These are phyloP conservation scores for Clavariopsis aquatica DNA, from an alignment of 495 filamentous ascomycete genomes.

Conservation along the genomic window DNA sequence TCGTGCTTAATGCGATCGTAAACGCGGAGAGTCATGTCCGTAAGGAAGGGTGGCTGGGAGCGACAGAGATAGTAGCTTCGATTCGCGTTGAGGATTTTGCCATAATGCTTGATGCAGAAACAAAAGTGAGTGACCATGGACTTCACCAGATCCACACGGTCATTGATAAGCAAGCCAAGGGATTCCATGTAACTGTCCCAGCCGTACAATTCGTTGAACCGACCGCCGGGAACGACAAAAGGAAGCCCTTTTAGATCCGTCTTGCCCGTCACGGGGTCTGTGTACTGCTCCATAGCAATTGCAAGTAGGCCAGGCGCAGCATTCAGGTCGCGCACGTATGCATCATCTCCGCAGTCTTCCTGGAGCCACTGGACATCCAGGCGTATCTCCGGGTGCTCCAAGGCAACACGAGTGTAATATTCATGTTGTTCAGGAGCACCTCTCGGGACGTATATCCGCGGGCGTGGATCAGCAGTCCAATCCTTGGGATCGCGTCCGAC, in stretches of 20 bases:
- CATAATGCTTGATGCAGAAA: constrained; percentile 97
- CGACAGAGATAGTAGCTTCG: constrained; percentile 91
- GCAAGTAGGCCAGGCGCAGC: constrained; percentile 85
- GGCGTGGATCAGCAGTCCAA: constrained; percentile 82
- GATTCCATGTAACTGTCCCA: constrained; percentile 99
- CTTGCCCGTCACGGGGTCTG: constrained; percentile 63
- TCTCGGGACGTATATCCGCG: constrained; percentile 87
- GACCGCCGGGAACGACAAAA: constrained; percentile 92
- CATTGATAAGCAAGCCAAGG: constrained; percentile 77
- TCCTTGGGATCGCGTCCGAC: constrained; percentile 88
- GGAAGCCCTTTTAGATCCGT: constrained; percentile 75
- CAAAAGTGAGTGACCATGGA: constrained; percentile 94
- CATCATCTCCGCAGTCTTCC: constrained; percentile 68
- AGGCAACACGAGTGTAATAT: constrained; percentile 79
- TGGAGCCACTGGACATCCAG: constrained; percentile 80
- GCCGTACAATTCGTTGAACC: constrained; percentile 96
- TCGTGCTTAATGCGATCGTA: constrained; percentile 87
- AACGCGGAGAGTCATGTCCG: constrained; percentile 90
- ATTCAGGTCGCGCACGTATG: constrained; percentile 73
- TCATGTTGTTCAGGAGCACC: constrained; percentile 82
- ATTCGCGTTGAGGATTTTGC: constrained; percentile 96
- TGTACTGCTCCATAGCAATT: constrained; percentile 77
- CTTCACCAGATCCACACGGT: constrained; percentile 80
- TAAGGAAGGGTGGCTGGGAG: constrained; percentile 94
- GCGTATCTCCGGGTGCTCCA: constrained; percentile 73